These are phyloP conservation scores for Diophrys appendiculata DNA, from an alignment of 73 alveolate species.

Conservation along the genomic window DNA sequence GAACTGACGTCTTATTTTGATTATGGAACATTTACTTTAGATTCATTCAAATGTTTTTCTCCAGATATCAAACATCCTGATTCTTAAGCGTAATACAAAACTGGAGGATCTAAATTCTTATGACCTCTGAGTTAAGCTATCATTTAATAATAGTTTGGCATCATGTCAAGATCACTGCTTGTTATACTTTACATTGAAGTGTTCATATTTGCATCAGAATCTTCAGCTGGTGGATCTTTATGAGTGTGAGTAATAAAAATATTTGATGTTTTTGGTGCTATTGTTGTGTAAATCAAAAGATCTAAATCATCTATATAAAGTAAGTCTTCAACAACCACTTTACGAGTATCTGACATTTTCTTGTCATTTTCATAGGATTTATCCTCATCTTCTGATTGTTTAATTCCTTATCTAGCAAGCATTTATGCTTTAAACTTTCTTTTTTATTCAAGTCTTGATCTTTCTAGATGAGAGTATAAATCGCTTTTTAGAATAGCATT, in stretches of 20 bases:
- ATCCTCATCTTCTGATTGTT: not conserved
- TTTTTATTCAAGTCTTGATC: slow-evolving; percentile 16
- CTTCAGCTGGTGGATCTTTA: not conserved
- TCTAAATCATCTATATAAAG: slow-evolving; percentile 54
- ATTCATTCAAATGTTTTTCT: slow-evolving; percentile 43
- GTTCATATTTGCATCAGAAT: not conserved
- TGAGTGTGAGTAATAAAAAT: slow-evolving; percentile 37
- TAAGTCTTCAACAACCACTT: slow-evolving; percentile 59
- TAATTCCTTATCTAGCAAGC: slow-evolving; percentile 11
- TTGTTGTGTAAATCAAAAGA: slow-evolving; percentile 39
- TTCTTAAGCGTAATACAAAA: slow-evolving; percentile 22
- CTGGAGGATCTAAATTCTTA: slow-evolving; percentile 46
- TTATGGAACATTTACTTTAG: slow-evolving; percentile 7
- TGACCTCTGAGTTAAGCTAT: slow-evolving; percentile 48
- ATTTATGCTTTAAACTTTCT: not conserved
- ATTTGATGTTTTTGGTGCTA: slow-evolving; percentile 43
- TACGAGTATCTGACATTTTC: slow-evolving; percentile 37
- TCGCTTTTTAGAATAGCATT: slow-evolving; percentile 47
- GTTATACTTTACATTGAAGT: not conserved
- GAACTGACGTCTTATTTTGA: slow-evolving; percentile 14
- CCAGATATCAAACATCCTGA: slow-evolving; percentile 52
- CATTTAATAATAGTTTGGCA: slow-evolving; percentile 24
- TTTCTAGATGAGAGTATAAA: slow-evolving; percentile 34
- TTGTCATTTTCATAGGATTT: slow-evolving; percentile 1
- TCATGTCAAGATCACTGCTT: not conserved